Base-by-base conservation (phyloP, 1,139 yeast species). In the Suhomyces choctaworum region DNA sequence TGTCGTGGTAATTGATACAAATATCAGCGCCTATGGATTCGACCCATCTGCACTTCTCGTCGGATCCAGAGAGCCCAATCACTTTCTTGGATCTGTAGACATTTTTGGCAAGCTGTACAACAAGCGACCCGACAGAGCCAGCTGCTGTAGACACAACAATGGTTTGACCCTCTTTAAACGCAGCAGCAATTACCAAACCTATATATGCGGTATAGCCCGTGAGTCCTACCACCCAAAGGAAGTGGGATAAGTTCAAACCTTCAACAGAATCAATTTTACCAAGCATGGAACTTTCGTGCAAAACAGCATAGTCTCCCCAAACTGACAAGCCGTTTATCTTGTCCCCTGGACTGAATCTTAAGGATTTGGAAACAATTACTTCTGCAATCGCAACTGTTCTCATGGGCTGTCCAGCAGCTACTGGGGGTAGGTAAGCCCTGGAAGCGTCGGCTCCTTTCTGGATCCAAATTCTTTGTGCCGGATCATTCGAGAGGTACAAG, bases 61-160 rank as follows among this genome's bases (percentile, higher is more conserved):
- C 64, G 13, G 81, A 73, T 40, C 88, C 85, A 15, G 86, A 79
- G 47, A 80, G 70, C 35, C 82, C 88, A 52, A 81, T 67, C 22
- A 82, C 82, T 44, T 67, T 73, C 33, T 65, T 60, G 24, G 81
- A 81, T 29, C 75, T 75, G 48, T 73, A 63, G 11, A 76, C 53
- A 36, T 73, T 62, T 44, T 78, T 67, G 31, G 86, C 82, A 19
- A 80, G 51, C 55, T 80, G 87, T 25, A 79, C 75, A 23, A 68
- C 79, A 36, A 72, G 59, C 11, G 79, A 67, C 20, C 88, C 88
- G 23, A 82, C 81, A 15, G 85, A 86, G 42, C 88, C 82, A 7
- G 84, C 75, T 15, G 88, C 88, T 38, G 85, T 87, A 16, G 83
- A 75, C 23, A 81, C 67, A 31, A 78, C 56, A 36, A 77, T 70